Conservation (phyloP, 257 asterid species). For the Fraxinus cuspidata region DNA sequence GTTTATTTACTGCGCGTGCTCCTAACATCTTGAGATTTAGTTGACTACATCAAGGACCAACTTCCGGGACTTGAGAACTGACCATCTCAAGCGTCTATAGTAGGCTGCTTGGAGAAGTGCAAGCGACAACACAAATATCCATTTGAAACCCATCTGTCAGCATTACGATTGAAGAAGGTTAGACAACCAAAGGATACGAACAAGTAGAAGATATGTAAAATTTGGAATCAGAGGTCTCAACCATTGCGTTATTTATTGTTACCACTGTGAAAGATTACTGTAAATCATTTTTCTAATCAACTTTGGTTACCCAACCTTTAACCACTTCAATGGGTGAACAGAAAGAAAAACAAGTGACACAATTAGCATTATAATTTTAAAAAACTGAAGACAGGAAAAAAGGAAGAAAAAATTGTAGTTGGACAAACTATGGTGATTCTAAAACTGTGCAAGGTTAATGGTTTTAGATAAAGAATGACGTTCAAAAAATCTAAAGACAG, state of each 20-base stretch:
- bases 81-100: conserved; percentile 70
- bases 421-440: neutral
- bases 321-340: neutral
- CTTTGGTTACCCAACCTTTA: neutral
- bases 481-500: too few species aligned
- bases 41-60: conserved; percentile 72
- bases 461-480: neutral
- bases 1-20: conserved; percentile 1
- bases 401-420: neutral
- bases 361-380: neutral
- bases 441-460: neutral
- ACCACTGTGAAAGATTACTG: neutral
- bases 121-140: conserved; percentile 65
- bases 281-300: neutral
- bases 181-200: neutral
- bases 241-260: neutral
- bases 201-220: too few species aligned
- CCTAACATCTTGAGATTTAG: conserved; percentile 25
- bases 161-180: conserved; percentile 13
- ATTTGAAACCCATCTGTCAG: conserved; percentile 73
- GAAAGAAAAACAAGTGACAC: neutral
- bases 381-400: too few species aligned
- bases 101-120: conserved; percentile 74
- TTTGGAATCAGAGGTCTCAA: neutral
- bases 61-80: conserved; percentile 65